Evolutionary conservation across 345 rosid species (phyloP).

Genomic region (Eucalyptus melliodora): DNA sequence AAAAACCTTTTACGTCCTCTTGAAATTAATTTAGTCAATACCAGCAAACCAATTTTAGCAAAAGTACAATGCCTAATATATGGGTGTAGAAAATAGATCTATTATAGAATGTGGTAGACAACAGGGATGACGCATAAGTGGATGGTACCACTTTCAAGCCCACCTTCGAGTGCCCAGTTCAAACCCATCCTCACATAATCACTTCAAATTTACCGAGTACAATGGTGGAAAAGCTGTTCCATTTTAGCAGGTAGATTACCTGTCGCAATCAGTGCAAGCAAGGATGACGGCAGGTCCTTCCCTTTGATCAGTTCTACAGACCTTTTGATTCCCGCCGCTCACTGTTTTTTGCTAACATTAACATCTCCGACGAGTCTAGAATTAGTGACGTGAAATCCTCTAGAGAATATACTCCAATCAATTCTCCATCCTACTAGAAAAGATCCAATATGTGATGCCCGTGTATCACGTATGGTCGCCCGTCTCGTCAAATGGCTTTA

Average conservation of each 20-base stretch:
- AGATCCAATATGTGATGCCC: neutral
- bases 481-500: neutral
- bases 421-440: neutral
- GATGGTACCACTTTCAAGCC: neutral
- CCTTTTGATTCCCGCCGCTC: neutral
- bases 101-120: neutral
- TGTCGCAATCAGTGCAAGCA: neutral
- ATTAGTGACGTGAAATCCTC: neutral
- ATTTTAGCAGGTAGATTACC: neutral
- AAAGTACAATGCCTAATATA: neutral
- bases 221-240: neutral
- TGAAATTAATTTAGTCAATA: neutral
- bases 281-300: neutral
- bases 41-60: neutral
- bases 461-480: neutral
- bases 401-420: neutral
- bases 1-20: neutral
- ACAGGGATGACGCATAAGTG: neutral
- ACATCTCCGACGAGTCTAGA: neutral
- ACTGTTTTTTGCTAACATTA: neutral
- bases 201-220: neutral
- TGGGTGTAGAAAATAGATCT: neutral
- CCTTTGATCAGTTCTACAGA: neutral
- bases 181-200: neutral
- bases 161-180: neutral